Base-by-base conservation (phyloP, 2,329 filamentous ascomycete genomes). In the Exophiala xenobiotica region DNA sequence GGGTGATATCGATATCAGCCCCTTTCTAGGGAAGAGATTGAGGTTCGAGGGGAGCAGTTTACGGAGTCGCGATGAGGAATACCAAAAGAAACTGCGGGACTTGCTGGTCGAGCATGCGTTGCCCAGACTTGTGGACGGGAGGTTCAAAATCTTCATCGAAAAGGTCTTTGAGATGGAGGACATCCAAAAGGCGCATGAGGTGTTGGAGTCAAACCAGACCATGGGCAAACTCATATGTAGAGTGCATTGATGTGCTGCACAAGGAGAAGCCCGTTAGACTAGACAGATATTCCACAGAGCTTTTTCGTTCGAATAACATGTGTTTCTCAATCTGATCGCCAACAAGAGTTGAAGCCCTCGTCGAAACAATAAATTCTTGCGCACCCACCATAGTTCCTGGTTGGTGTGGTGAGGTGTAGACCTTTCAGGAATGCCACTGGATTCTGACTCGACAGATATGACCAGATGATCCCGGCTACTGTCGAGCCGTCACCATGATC, bases 41-140 rank as follows among this genome's bases (percentile, higher is more conserved):
- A 79, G 88, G 19, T 81, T 88, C 59, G 88, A 95, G 70, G 92
- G 91, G 9, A 93, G 87, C 66, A 90, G 85, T 29, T 72, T 97
- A 69, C 78, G 92, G 59, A 91, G 86, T 65, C 78, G 91, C 35
- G 86, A 93, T 54, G 78, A 83, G 64, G 79, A 79, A 11, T 96
- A 96, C 66, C 91, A 96, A 74, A 80, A 82, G 19, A 46, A 46
- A 35, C 68, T 97, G 68, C 78, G 90, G 60, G 86, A 96, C 70
- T 81, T 79, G 64, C 69, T 87, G 51, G 78, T 90, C 49, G 86
- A 90, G 64, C 79, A 87, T 70, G 88, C 88, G 53, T 64, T 95
- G 63, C 84, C 87, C 0, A 78, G 81, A 63, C 89, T 97, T 65
- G 78, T 81, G 67, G 80, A 82, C 59, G 86, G 87, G 3, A 79